Evolutionary conservation across 805 yeast genomes (phyloP), one percentile per base, ranked within the genome.

Genomic region (Candida silvicultrix): DNA sequence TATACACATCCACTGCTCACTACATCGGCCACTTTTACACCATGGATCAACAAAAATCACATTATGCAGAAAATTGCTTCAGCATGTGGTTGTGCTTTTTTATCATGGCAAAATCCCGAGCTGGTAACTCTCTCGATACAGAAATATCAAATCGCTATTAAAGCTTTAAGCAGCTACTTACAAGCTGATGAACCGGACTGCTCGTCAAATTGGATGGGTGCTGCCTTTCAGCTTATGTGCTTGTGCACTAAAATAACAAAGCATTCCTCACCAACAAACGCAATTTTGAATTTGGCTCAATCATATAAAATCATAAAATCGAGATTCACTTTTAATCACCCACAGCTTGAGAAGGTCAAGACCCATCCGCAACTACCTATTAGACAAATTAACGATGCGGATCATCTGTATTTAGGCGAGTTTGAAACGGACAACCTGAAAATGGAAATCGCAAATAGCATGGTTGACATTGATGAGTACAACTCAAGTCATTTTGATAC

Each of bases 11-110:
- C 68, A 2, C 53, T 58, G 14, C 52, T 72, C 6, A 69, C 72
- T 11, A 71, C 75, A 0, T 63, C 62, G 1, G 67, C 71, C 0
- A 66, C 71, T 1, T 71, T 71, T 49, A 54, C 71, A 1, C 72
- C 74, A 1, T 61, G 63, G 8, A 65, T 68, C 8, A 45, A 59
- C 4, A 49, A 50, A 12, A 68, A 67, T 40, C 46, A 54, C 3
- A 52, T 64, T 6, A 48, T 70, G 39, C 55, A 59, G 43, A 57
- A 56, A n/a, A 60, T 71, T 2, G 70, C 70, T 18, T 54, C 59
- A 41, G 67, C 73, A 11, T 70, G 75, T 55, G 77, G 75, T 9
- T 69, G 71, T 4, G 53, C 74, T 0, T 69, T 56, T 48, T 46
- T 70, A 12, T 64, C 67, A 5, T 66, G 67, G 57, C 55, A 58